Evolutionary conservation across 1,284 basidiomycete species (phyloP), one percentile per base, ranked within the genome.

Genomic region (Leccinum pachyderme): DNA sequence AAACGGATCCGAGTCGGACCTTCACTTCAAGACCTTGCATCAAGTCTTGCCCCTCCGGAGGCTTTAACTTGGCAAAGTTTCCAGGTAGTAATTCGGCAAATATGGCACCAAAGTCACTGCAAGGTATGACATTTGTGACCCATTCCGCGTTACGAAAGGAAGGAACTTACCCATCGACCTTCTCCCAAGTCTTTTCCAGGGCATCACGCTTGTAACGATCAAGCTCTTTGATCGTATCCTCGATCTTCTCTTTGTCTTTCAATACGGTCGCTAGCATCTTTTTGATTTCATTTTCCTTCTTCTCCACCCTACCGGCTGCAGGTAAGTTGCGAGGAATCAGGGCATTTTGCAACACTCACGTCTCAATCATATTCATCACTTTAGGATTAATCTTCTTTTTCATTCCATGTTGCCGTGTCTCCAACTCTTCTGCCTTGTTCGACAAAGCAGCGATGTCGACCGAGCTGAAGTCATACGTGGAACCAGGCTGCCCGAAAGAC

Each of bases 21-120:
- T 98, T 98, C 73, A 99, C 95, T 71, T 99, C 97, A 7, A 99
- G 81, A 15, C 97, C 97, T 60, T 96, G 83, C 67, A 94, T 96
- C 56, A 99, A 77, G 65, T 98, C 95, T 71, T 92, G 87, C 0
- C 90, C 91, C 56, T 99, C 95, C 4, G 95, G 93, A 7, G 95
- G 93, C 66, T 95, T 91, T 28, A 99, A 78, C 71, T 95, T 97
- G 8, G 94, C 94, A 69, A 95, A 97, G 72, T 99, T 99, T 29
- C 95, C 95, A 0, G 97, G 97, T 1, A 99, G 74, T 1, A 99
- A 80, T 66, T 99, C 97, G 5, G 86, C 94, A 70, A 99, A 99
- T 71, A 99, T 99, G 9, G 84, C 86, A 12, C 97, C 97, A 70
- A 99, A 99, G 72, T 98, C 96, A 50, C 93, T 95, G 66, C 12